Evolutionary conservation across 768 basidiomycete species (phyloP), one percentile per base, ranked within the genome.

Genomic region (Suillus weaverae): DNA sequence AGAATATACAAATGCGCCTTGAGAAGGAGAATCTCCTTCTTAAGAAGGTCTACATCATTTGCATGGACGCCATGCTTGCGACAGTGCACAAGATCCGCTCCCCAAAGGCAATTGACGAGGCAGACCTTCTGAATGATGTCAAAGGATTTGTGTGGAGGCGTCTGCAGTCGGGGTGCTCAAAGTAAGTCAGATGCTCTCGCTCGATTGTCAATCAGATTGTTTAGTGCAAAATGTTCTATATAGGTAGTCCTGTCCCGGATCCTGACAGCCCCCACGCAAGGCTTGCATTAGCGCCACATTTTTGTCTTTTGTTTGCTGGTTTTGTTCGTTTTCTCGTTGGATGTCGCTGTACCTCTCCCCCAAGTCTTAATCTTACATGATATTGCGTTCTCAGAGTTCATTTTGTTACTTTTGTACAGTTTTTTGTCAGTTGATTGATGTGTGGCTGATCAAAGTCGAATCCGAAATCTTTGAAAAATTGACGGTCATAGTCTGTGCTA

Each of bases 41-140:
- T 10, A 63, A 67, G 43, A 71, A 64, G 35, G 70, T 67, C 2
- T 71, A 71, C 33, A 60, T 71, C 22, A 67, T 71, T 20, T 69
- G 65, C 43, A 60, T 51, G 44, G 48, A 55, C 4, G 41, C 44
- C 11, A n/a, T 76, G 53, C n/a, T 57, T 35, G 26, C 26, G 5
- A 50, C 14, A 14, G 14, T 16, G 48, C 3, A 9, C 26, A 26
- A 26, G 33, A 44, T 9, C 41, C 61, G 38, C 61, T 54, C 64
- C 36, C n/a, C 44, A 44, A 65, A 60, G 48, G 39, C 11, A 10
- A 67, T 68, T 26, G 66, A 70, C 32, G 69, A 70, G 38, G n/a
- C 62, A 10, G 64, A 67, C 0, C 46, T 70, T 30, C 51, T 69
- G 62, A 41, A 16, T 9, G 69, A 68, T 54, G 22, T 50, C 14